These are phyloP conservation scores for Phytophthora vignae DNA, from an alignment of 352 stramenopile genomes.

Conservation along the genomic window DNA sequence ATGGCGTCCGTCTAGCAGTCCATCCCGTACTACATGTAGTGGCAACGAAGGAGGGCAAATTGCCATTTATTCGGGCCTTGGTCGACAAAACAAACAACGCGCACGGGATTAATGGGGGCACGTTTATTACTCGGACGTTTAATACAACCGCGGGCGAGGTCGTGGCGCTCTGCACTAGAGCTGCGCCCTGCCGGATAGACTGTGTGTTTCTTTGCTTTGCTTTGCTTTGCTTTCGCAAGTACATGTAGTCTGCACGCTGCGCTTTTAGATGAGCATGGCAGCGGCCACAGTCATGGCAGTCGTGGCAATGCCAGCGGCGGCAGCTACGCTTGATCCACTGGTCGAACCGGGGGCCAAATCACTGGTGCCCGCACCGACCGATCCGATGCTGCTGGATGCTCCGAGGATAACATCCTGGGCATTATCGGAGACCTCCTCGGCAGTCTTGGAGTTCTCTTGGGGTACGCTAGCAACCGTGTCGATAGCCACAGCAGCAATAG, in stretches of 20 bases:
- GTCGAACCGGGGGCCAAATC: constrained; percentile 15
- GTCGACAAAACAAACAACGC: no score
- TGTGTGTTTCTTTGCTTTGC: no score
- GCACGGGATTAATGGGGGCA: constrained; percentile 1
- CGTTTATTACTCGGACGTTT: constrained; percentile 26
- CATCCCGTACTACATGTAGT: no score
- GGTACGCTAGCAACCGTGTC: constrained; percentile 14
- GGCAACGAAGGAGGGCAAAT: no score
- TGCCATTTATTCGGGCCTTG: no score
- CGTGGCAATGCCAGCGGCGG: constrained; percentile 9
- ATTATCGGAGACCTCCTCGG: constrained; percentile 16
- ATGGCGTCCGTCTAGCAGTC: no score
- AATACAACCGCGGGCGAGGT: not conserved
- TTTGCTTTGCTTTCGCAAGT: no score
- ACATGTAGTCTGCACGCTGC: no score
- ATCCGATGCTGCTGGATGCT: constrained; percentile 15
- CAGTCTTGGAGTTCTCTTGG: constrained; percentile 22
- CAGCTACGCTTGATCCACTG: constrained; percentile 13
- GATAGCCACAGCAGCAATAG: constrained; percentile 8
- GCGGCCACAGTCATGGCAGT: constrained; percentile 15
- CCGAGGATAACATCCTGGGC: constrained; percentile 35
- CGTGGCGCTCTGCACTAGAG: constrained; percentile 18
- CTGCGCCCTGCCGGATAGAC: not conserved
- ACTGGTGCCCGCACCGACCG: constrained; percentile 5
- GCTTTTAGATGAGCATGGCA: constrained; percentile 15